A percentile compares a stretch with the other conserved stretches of the same genome.
phyloP scores from a whole-genome alignment of 306 rosid genomes.

The Ormosia semicastrata region DNA sequence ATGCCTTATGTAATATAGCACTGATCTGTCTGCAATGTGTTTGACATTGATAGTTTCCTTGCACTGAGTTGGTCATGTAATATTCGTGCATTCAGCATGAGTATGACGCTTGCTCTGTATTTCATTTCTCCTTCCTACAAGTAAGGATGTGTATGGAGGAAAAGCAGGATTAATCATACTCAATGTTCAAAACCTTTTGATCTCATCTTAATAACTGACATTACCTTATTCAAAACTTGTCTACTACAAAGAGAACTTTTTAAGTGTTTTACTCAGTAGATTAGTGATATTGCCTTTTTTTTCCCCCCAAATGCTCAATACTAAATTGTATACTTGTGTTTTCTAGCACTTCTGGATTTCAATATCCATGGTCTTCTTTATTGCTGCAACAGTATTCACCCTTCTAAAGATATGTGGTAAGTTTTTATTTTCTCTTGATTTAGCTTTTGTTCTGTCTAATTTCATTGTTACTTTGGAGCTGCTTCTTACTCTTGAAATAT shows the following conservation, averaged over 20 bases:
- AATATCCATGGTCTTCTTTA: constrained; percentile 94
- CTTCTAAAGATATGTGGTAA: constrained; percentile 88
- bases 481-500: not conserved
- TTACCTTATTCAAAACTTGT: not conserved
- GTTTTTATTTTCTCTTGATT: constrained; percentile 32
- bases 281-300: constrained; percentile 3
- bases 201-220: constrained; percentile 7
- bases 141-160: not conserved
- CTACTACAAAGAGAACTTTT: not conserved
- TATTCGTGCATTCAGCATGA: not conserved
- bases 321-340: constrained; percentile 34
- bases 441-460: not conserved
- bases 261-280: constrained; percentile 14
- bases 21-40: not conserved
- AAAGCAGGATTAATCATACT: not conserved
- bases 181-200: not conserved
- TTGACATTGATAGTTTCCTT: not conserved
- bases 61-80: not conserved
- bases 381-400: constrained; percentile 87
- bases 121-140: not conserved
- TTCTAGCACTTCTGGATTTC: constrained; percentile 98
- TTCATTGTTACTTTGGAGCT: constrained; percentile 1
- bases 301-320: constrained; percentile 6
- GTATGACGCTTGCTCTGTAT: not conserved
- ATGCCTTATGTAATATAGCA: not conserved